Conservation (phyloP, 2,329 filamentous ascomycete genomes). For the Drechslera avenae region DNA sequence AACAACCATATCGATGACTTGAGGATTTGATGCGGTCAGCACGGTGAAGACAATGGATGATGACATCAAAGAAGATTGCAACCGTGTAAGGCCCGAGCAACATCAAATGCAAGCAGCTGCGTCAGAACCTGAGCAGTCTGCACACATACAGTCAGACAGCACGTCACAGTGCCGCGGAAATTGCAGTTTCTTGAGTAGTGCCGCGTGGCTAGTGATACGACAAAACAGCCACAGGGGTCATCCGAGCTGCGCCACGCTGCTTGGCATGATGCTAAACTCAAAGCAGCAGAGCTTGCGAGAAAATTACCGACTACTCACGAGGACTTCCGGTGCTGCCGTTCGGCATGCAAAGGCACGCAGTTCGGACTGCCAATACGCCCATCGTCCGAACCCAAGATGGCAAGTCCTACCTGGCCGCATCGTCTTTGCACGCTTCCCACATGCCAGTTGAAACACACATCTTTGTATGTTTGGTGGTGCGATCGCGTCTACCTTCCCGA, state of each 20-base stretch:
- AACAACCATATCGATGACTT: too few relatives aligned
- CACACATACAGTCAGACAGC: constrained; percentile 3
- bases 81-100: too few relatives aligned
- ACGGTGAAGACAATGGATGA: too few relatives aligned
- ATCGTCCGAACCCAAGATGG: constrained; percentile 14
- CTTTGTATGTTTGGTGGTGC: constrained; percentile 10
- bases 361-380: constrained; percentile 15
- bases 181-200: not conserved
- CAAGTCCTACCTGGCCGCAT: constrained; percentile 13
- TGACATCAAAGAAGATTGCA: too few relatives aligned
- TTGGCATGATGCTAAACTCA: constrained; percentile 12
- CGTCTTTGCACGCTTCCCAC: constrained; percentile 15
- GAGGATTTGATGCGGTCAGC: too few relatives aligned
- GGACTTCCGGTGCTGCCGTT: constrained; percentile 15
- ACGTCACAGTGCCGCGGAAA: not conserved
- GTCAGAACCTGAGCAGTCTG: constrained; percentile 24
- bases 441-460: constrained; percentile 9
- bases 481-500: constrained; percentile 21
- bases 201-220: constrained; percentile 3
- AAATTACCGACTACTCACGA: constrained; percentile 13
- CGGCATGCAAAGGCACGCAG: constrained; percentile 16
- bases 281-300: constrained; percentile 32
- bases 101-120: constrained; percentile 18
- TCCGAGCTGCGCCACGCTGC: constrained; percentile 12
- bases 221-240: not conserved